A percentile compares a stretch with the other conserved stretches of the same genome.
phyloP scores from a whole-genome alignment of 2,329 filamentous ascomycete species.

The Saccharata proteae region DNA sequence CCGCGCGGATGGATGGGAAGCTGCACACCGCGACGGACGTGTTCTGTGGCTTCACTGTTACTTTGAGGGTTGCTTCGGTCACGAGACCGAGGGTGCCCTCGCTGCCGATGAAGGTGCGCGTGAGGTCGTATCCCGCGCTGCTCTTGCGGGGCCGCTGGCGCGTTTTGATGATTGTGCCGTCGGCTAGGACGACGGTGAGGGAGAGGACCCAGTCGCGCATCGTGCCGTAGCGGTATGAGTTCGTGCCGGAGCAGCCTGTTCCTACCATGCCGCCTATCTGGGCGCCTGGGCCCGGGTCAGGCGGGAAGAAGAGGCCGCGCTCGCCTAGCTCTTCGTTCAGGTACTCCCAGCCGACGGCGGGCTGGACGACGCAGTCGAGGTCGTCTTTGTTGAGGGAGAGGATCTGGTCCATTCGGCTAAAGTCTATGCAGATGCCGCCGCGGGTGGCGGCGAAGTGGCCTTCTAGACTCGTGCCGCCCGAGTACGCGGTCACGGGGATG shows the following conservation, averaged over 20 bases:
- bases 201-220: conserved; percentile 91
- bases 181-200: conserved; percentile 77
- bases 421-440: conserved; percentile 77
- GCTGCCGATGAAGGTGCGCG: conserved; percentile 76
- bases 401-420: conserved; percentile 73
- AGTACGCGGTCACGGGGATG: conserved; percentile 80
- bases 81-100: conserved; percentile 87
- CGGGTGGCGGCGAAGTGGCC: conserved; percentile 76
- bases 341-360: conserved; percentile 73
- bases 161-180: conserved; percentile 83
- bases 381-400: conserved; percentile 61
- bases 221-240: conserved; percentile 84
- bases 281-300: conserved; percentile 79
- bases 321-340: conserved; percentile 69
- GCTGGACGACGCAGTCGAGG: conserved; percentile 44
- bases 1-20: conserved; percentile 54
- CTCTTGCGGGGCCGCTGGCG: conserved; percentile 79
- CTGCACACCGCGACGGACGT: conserved; percentile 67
- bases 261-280: conserved; percentile 87
- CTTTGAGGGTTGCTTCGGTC: conserved; percentile 79
- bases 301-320: conserved; percentile 73
- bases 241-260: conserved; percentile 68
- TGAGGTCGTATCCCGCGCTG: conserved; percentile 84
- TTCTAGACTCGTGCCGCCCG: conserved; percentile 79
- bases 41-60: conserved; percentile 68